phyloP scores from a whole-genome alignment of 176 grass and related monocot genomes.

The Thinopyrum elongatum region DNA sequence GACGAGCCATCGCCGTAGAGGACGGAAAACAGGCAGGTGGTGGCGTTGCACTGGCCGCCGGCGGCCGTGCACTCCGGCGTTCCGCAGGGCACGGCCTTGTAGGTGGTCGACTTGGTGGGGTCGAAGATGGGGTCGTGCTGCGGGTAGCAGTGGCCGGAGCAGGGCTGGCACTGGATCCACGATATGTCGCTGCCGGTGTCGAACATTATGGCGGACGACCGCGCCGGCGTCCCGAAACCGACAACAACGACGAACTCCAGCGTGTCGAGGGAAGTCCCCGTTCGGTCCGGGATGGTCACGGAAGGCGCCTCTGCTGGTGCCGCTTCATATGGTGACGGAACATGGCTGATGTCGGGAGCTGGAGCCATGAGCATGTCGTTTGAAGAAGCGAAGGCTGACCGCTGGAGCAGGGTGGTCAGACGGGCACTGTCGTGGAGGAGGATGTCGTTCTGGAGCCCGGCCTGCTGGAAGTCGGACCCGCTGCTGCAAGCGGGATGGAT shows the following conservation, averaged over 20 bases:
- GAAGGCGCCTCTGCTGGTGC: not conserved
- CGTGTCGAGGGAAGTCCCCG: conserved; percentile 32
- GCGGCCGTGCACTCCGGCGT: conserved; percentile 31
- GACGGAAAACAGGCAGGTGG: conserved; percentile 44
- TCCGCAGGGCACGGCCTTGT: conserved; percentile 33
- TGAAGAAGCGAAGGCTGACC: not conserved
- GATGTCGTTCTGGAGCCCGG: not conserved
- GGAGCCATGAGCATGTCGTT: too few relatives aligned
- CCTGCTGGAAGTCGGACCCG: not conserved
- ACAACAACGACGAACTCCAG: conserved; percentile 51
- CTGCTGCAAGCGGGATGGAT: not conserved
- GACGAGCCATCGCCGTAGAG: conserved; percentile 46
- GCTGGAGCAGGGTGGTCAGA: conserved; percentile 5
- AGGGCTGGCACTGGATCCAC: conserved; percentile 75
- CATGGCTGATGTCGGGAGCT: not conserved
- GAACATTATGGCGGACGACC: conserved; percentile 22
- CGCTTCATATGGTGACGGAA: not conserved
- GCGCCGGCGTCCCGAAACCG: conserved; percentile 54
- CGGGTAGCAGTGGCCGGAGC: conserved; percentile 44
- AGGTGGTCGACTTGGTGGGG: conserved; percentile 51
- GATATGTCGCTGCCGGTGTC: conserved; percentile 78
- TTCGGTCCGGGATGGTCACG: conserved; percentile 28
- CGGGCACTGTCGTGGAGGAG: conserved; percentile 1
- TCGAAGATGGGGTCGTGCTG: conserved; percentile 68
- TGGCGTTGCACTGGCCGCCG: not conserved